These are phyloP conservation scores for Colletotrichum sp. DNA, from an alignment of 2,329 filamentous ascomycete species.

Conservation along the genomic window DNA sequence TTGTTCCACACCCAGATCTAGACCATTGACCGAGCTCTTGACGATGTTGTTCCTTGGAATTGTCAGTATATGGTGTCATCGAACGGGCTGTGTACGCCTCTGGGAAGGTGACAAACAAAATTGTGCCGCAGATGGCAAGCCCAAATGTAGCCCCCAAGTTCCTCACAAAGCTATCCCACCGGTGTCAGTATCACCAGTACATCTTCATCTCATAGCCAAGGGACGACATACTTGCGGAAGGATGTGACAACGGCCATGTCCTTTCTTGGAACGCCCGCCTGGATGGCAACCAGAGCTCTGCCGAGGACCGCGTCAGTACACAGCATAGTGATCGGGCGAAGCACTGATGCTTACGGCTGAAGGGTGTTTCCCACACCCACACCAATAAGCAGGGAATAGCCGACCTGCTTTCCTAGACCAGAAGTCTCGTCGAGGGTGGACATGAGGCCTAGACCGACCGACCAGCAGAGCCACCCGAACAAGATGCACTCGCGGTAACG, in stretches of 20 bases:
- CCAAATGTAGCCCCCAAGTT: conserved; percentile 44
- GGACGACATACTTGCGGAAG: conserved; percentile 41
- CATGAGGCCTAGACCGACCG: conserved; percentile 56
- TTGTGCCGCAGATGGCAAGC: conserved; percentile 43
- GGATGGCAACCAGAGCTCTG: conserved; percentile 56
- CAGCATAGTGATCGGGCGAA: background rate
- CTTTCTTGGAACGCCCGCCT: conserved; percentile 57
- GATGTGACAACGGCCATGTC: conserved; percentile 50
- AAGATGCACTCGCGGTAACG: conserved; percentile 60
- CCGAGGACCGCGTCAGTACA: background rate
- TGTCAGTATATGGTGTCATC: background rate
- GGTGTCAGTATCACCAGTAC: background rate
- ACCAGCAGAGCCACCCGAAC: conserved; percentile 57
- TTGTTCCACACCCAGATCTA: conserved; percentile 26
- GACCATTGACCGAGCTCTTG: conserved; percentile 28
- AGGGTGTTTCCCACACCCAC: conserved; percentile 57
- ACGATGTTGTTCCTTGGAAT: conserved; percentile 43
- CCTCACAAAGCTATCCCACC: conserved; percentile 37
- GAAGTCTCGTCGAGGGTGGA: conserved; percentile 54
- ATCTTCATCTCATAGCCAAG: background rate
- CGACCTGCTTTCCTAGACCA: conserved; percentile 57
- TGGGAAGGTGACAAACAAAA: conserved; percentile 32
- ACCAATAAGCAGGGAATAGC: conserved; percentile 57
- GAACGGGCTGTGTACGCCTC: background rate
- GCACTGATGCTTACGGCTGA: conserved; percentile 43